Evolutionary conservation across 805 yeast species (phyloP).

Genomic region (Kluyveromyces lactis): DNA sequence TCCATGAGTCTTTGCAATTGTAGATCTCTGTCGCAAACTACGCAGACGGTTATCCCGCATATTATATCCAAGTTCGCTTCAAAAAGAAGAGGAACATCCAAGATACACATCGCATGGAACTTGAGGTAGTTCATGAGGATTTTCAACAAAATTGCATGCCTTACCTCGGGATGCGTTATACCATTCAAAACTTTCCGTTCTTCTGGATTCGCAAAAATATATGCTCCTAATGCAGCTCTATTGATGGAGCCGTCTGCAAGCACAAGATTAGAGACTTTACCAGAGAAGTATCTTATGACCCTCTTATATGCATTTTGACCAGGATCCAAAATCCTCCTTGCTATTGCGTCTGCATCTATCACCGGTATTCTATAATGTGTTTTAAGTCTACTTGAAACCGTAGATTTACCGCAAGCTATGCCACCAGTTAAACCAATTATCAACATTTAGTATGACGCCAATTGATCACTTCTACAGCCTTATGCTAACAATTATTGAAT

Average conservation of each 20-base stretch:
- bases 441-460: too few species aligned
- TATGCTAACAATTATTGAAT: too few species aligned
- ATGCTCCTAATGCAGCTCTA: slow-evolving; percentile 65
- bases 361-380: slow-evolving; percentile 47
- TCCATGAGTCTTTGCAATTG: slow-evolving; percentile 57
- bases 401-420: slow-evolving; percentile 93
- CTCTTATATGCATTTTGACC: slow-evolving; percentile 61
- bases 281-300: slow-evolving; percentile 53
- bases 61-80: slow-evolving; percentile 64
- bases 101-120: slow-evolving; percentile 52
- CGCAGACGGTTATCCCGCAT: slow-evolving; percentile 67
- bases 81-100: slow-evolving; percentile 87
- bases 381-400: slow-evolving; percentile 58
- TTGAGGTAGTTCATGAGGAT: slow-evolving; percentile 49
- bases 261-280: slow-evolving; percentile 41
- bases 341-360: slow-evolving; percentile 87
- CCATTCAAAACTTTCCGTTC: slow-evolving; percentile 55
- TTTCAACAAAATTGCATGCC: slow-evolving; percentile 49
- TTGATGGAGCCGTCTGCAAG: slow-evolving; percentile 39
- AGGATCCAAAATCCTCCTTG: slow-evolving; percentile 77
- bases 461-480: too few species aligned
- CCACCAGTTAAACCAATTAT: slow-evolving; percentile 96
- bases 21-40: slow-evolving; percentile 46
- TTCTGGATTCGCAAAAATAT: slow-evolving; percentile 62
- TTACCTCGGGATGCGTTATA: slow-evolving; percentile 84